Conservation (phyloP, 2,329 filamentous ascomycete genomes). For the Aspergillus nomiae region DNA sequence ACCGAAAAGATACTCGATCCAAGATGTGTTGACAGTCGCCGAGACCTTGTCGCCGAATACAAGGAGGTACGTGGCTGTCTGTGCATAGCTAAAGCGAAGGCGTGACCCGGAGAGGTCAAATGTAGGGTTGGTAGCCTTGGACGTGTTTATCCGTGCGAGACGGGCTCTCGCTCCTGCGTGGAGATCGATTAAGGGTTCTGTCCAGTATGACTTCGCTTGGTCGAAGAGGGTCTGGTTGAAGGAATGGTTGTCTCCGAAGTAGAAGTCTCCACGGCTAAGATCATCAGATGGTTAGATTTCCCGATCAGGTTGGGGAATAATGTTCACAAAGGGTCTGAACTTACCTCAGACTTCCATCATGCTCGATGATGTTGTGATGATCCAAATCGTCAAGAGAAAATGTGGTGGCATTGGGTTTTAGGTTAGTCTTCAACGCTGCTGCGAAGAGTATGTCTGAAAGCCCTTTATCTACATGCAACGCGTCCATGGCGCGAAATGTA, state of each 20-base stretch:
- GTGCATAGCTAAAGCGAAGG: neutral
- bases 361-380: constrained; percentile 14
- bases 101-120: neutral
- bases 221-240: neutral
- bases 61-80: neutral
- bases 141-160: neutral
- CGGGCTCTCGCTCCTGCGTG: neutral
- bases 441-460: neutral
- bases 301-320: too few relatives aligned
- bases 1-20: neutral
- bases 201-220: neutral
- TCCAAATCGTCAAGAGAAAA: constrained; percentile 9
- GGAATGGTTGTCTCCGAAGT: neutral
- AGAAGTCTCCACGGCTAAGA: neutral
- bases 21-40: neutral
- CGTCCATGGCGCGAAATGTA: constrained; percentile 27
- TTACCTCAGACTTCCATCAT: constrained; percentile 21
- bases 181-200: neutral
- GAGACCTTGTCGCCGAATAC: neutral
- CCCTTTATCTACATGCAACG: constrained; percentile 8
- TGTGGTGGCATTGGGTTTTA: constrained; percentile 7
- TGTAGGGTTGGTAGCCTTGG: neutral
- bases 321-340: neutral
- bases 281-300: neutral
- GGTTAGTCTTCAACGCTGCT: constrained; percentile 1